Percentiles rank a stretch among this genome's conserved stretches.
phyloP scores from a whole-genome alignment of 2,329 filamentous ascomycete genomes.

The Aspergillus unguis region DNA sequence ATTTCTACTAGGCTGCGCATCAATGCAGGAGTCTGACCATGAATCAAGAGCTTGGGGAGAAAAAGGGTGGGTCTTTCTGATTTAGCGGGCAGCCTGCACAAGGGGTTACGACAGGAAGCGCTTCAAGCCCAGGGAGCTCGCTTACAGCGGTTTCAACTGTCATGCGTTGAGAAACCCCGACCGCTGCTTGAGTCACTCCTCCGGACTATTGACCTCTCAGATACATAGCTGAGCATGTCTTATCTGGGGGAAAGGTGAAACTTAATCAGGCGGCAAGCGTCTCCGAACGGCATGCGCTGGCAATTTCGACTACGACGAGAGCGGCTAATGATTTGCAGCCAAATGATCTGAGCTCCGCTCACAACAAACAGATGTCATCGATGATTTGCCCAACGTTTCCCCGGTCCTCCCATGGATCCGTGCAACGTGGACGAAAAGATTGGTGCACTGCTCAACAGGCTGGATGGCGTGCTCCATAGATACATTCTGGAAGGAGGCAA shows the following conservation, averaged over 20 bases:
- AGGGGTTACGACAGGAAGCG: background rate
- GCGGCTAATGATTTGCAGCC: constrained; percentile 24
- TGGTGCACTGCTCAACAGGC: background rate
- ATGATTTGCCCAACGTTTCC: constrained; percentile 16
- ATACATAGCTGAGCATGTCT: background rate
- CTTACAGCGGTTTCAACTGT: background rate
- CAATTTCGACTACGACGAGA: constrained; percentile 17
- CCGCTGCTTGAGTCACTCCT: too few relatives aligned
- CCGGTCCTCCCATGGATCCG: constrained; percentile 20
- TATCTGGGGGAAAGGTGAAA: background rate
- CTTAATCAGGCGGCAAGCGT: constrained; percentile 14
- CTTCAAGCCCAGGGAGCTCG: background rate
- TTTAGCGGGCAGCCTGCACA: background rate
- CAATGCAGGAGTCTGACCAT: constrained; percentile 7
- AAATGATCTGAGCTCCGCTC: constrained; percentile 15
- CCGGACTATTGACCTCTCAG: too few relatives aligned
- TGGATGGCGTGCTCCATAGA: background rate
- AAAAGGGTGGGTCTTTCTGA: background rate
- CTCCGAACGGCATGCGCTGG: constrained; percentile 19
- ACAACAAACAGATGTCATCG: constrained; percentile 3
- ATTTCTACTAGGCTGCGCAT: constrained; percentile 7
- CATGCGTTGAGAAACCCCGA: background rate
- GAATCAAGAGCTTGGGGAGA: background rate
- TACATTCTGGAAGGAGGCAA: background rate
- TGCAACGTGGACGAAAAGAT: constrained; percentile 13